These are phyloP conservation scores for Carex parvula DNA, from an alignment of 176 grass and related monocot genomes.

Conservation along the genomic window DNA sequence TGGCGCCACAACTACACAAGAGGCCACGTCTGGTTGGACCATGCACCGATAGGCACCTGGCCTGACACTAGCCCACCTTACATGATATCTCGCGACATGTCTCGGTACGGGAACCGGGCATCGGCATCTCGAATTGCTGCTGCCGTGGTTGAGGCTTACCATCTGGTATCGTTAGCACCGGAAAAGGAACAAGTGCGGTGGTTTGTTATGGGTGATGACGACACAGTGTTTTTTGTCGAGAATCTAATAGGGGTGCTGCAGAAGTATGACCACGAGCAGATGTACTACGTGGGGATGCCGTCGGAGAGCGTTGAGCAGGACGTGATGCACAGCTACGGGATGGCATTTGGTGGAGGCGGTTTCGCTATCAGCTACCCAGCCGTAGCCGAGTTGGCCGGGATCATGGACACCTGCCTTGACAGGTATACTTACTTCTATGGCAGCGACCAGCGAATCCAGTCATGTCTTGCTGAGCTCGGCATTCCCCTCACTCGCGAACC, in stretches of 20 bases:
- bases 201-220: slow-evolving; percentile 98
- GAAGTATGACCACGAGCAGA: slow-evolving; percentile 89
- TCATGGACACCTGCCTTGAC: slow-evolving; percentile 72
- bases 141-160: slow-evolving; percentile 67
- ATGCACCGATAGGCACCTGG: slow-evolving; percentile 39
- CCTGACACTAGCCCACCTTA: slow-evolving; percentile 57
- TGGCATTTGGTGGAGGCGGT: slow-evolving; percentile 91
- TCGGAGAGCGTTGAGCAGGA: slow-evolving; percentile 98
- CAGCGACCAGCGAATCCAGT: slow-evolving; percentile 78
- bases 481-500: slow-evolving; percentile 80
- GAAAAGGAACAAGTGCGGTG: slow-evolving; percentile 38
- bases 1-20: slow-evolving; percentile 40
- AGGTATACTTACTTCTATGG: slow-evolving; percentile 65
- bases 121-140: slow-evolving; percentile 70
- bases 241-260: slow-evolving; percentile 69
- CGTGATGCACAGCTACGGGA: slow-evolving; percentile 77
- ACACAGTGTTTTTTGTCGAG: slow-evolving; percentile 94
- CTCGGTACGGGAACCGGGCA: slow-evolving; percentile 64
- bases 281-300: slow-evolving; percentile 85
- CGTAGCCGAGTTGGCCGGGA: slow-evolving; percentile 44
- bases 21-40: slow-evolving; percentile 88
- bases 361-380: slow-evolving; percentile 87
- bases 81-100: slow-evolving; percentile 61
- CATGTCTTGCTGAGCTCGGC: slow-evolving; percentile 82
- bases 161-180: slow-evolving; percentile 22